These are phyloP conservation scores for Exophiala aquamarina DNA, from an alignment of 2,329 filamentous ascomycete genomes.

Conservation along the genomic window DNA sequence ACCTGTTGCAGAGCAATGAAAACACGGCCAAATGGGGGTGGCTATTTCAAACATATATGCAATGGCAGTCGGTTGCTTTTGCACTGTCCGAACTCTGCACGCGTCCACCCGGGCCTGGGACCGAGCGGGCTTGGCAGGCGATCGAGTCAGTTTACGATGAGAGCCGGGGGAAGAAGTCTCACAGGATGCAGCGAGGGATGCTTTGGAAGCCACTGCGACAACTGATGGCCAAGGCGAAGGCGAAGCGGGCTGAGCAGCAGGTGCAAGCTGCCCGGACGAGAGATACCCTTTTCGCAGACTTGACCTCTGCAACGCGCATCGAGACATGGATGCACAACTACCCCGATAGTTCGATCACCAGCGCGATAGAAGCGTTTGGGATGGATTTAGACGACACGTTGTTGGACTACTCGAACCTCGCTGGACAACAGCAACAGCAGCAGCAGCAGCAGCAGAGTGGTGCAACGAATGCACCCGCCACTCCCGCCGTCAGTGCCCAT, in stretches of 20 bases:
- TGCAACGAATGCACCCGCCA: too few relatives aligned
- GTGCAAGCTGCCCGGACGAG: slow-evolving; percentile 18
- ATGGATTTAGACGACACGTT: slow-evolving; percentile 12
- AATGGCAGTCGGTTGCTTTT: slow-evolving; percentile 66
- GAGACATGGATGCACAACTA: slow-evolving; percentile 18
- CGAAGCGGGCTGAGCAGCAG: slow-evolving; percentile 52
- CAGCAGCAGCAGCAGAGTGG: too few relatives aligned
- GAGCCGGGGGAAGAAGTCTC: slow-evolving; percentile 34
- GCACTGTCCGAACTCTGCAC: slow-evolving; percentile 61
- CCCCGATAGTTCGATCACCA: slow-evolving; percentile 9
- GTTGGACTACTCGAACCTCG: background rate
- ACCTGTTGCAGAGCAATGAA: slow-evolving; percentile 64
- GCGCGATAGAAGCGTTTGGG: slow-evolving; percentile 17
- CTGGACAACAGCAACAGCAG: too few relatives aligned
- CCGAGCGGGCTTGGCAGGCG: slow-evolving; percentile 61
- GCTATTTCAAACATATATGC: slow-evolving; percentile 64
- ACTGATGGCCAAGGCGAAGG: slow-evolving; percentile 59
- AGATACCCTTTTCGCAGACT: slow-evolving; percentile 11
- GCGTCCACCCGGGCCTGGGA: slow-evolving; percentile 55
- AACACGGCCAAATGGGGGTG: slow-evolving; percentile 64
- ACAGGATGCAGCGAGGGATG: slow-evolving; percentile 52
- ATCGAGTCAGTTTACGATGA: slow-evolving; percentile 48
- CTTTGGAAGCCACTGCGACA: slow-evolving; percentile 64
- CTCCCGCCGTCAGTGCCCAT: too few relatives aligned
- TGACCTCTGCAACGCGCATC: slow-evolving; percentile 9